A percentile compares a stretch with the other conserved stretches of the same genome.
These are phyloP conservation scores for Clonostachys rhizophaga DNA, from an alignment of 2,329 filamentous ascomycete species.

Conservation along the genomic window DNA sequence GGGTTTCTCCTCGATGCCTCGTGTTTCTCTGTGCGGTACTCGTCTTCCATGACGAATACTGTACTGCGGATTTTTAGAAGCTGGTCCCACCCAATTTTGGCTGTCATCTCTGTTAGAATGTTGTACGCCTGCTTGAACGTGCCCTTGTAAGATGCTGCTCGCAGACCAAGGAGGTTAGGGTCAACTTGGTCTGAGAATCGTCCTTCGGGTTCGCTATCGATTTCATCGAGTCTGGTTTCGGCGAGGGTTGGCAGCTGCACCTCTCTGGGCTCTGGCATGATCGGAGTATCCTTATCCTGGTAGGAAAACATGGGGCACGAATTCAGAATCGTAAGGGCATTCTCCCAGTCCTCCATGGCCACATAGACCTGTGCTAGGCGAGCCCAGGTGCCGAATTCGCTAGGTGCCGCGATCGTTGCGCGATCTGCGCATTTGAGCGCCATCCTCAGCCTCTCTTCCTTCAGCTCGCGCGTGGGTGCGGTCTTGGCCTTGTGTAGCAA, in stretches of 20 bases:
- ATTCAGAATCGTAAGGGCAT: conserved; percentile 90
- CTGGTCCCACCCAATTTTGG: conserved; percentile 97
- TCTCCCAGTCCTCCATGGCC: conserved; percentile 91
- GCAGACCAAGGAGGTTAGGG: conserved; percentile 76
- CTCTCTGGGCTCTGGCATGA: conserved; percentile 89
- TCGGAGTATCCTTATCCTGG: conserved; percentile 92
- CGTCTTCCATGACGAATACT: conserved; percentile 99
- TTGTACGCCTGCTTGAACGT: conserved; percentile 95
- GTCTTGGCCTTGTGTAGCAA: conserved; percentile 74
- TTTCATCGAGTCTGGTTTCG: conserved; percentile 90
- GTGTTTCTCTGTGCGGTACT: conserved; percentile 87
- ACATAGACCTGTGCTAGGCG: conserved; percentile 91
- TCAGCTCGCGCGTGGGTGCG: conserved; percentile 47
- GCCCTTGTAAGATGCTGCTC: conserved; percentile 86
- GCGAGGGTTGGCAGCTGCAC: conserved; percentile 82
- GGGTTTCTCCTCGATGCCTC: conserved; percentile 64
- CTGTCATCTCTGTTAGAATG: conserved; percentile 90
- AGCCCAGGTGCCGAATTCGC: conserved; percentile 97
- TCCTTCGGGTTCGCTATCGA: conserved; percentile 84
- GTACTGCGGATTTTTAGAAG: conserved; percentile 90
- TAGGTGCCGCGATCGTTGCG: conserved; percentile 90
- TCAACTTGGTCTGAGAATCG: conserved; percentile 83
- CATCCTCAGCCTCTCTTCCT: conserved; percentile 70
- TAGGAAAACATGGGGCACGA: conserved; percentile 99
- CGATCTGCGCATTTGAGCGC: conserved; percentile 91